Conservation (phyloP, 2,329 filamentous ascomycete species). For the Penicillium sp. region DNA sequence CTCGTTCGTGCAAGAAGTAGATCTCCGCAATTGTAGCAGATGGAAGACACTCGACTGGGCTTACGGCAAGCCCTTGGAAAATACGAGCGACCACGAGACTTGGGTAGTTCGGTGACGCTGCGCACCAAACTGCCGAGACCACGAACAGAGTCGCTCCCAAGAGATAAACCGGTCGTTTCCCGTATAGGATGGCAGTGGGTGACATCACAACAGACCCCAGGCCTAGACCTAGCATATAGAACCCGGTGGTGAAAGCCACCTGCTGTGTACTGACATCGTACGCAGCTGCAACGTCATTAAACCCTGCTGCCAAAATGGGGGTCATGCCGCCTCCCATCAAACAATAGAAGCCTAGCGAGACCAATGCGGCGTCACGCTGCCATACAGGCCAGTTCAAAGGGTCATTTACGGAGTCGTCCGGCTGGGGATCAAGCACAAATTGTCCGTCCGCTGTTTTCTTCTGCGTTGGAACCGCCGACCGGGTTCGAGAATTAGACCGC, state of each 20-base stretch:
- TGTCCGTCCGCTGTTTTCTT: constrained; percentile 74
- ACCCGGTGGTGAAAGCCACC: constrained; percentile 77
- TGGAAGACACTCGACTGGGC: constrained; percentile 82
- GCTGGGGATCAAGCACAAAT: constrained; percentile 84
- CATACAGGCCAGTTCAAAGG: constrained; percentile 83
- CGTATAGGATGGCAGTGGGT: constrained; percentile 81
- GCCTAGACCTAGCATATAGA: constrained; percentile 91
- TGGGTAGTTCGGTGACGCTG: constrained; percentile 66
- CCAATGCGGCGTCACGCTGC: constrained; percentile 67
- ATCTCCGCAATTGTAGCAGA: constrained; percentile 94
- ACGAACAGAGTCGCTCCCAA: constrained; percentile 68
- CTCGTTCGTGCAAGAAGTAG: constrained; percentile 87
- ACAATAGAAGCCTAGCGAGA: constrained; percentile 83
- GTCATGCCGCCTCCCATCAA: constrained; percentile 91
- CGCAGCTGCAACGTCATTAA: constrained; percentile 64
- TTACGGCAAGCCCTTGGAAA: constrained; percentile 79
- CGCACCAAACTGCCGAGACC: constrained; percentile 71
- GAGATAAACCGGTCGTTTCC: constrained; percentile 85
- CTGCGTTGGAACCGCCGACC: constrained; percentile 35
- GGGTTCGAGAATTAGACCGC: constrained; percentile 32
- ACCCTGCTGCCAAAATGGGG: constrained; percentile 79
- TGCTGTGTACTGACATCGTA: constrained; percentile 59
- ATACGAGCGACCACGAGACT: constrained; percentile 75
- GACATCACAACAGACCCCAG: constrained; percentile 75
- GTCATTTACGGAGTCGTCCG: constrained; percentile 81